Base-by-base conservation (phyloP, 768 basidiomycete genomes). In the Kwoniella mangroviensis region DNA sequence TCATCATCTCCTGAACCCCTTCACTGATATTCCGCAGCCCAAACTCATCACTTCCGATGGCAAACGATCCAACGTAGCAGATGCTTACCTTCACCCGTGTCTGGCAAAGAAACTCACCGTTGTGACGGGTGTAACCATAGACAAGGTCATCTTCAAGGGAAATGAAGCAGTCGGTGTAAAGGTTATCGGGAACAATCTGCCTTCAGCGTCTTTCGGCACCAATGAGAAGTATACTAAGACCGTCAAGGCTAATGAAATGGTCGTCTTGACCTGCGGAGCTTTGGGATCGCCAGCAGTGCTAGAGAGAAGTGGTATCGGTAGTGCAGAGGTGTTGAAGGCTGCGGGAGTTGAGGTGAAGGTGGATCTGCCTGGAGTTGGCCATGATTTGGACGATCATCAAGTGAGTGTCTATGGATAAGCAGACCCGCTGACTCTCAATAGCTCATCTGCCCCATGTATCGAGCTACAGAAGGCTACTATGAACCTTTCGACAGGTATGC, bases 341-440 rank as follows among this genome's bases (percentile, higher is more conserved):
- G 58, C 59, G 26, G 67, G 49, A 0, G 51, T 68, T 11, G 45
- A 26, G 10, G 53, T 68, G 13, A 52, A 22, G 13, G 59, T 68
- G 4, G 52, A 63, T 43, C 56, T 74, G 43, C 70, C 73, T 1
- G 73, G 73, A 15, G 73, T 74, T 2, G 73, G 73, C 19, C 45
- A 62, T 19, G 70, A 69, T 42, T 66, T 67, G 28, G 58, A 71
- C 12, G 73, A 74, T 60, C 70, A 74, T 55, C 62, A 74, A 49
- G 69, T 74, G 40, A 55, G 73, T 42, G 34, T 34, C 34, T 34
- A 34, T 34, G 6, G 34, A 34, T 34, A 34, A 34, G 0, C 34
- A 34, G 34, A 34, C 34, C 34, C 34, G 34, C 34, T 34, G 34
- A 34, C 34, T 34, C 34, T 34, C 34, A 34, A 34, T 41, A 73